Conservation (phyloP, 2,329 filamentous ascomycete species). For the Microdochium trichocladiopsis region DNA sequence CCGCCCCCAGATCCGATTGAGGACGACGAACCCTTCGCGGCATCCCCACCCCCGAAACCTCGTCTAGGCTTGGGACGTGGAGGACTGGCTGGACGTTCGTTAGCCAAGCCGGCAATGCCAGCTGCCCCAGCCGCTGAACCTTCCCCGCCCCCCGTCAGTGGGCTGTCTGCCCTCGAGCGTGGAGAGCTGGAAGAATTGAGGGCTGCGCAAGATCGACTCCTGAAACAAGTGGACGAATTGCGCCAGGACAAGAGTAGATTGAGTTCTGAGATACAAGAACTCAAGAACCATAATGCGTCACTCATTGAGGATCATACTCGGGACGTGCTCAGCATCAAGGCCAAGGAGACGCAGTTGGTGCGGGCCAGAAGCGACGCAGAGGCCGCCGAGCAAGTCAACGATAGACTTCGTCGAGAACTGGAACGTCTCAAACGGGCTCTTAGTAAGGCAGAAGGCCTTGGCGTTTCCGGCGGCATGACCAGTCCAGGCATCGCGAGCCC, state of each 20-base stretch:
- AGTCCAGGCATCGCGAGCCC: constrained; percentile 42
- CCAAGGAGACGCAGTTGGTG: constrained; percentile 95
- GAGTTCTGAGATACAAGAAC: constrained; percentile 80
- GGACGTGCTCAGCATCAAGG: constrained; percentile 93
- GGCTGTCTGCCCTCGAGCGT: constrained; percentile 71
- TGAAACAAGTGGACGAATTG: constrained; percentile 70
- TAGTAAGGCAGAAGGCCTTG: constrained; percentile 49
- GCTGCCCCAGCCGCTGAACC: constrained; percentile 35
- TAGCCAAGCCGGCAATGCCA: constrained; percentile 63
- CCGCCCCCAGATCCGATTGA: too few relatives aligned
- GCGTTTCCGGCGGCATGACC: constrained; percentile 24
- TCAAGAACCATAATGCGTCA: constrained; percentile 94
- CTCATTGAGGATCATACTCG: constrained; percentile 96
- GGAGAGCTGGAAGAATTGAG: constrained; percentile 90
- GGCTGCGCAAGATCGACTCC: constrained; percentile 71
- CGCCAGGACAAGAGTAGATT: constrained; percentile 76
- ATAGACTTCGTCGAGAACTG: constrained; percentile 78
- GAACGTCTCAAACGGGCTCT: constrained; percentile 89
- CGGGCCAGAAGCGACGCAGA: constrained; percentile 86
- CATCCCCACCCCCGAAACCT: constrained; percentile 48
- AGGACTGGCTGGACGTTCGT: constrained; percentile 76
- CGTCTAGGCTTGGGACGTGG: constrained; percentile 67
- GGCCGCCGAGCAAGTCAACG: constrained; percentile 77
- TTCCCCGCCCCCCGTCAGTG: constrained; percentile 54
- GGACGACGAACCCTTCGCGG: constrained; percentile 44